Base-by-base conservation (phyloP, 306 rosid genomes). In the Gillenia trifoliata region DNA sequence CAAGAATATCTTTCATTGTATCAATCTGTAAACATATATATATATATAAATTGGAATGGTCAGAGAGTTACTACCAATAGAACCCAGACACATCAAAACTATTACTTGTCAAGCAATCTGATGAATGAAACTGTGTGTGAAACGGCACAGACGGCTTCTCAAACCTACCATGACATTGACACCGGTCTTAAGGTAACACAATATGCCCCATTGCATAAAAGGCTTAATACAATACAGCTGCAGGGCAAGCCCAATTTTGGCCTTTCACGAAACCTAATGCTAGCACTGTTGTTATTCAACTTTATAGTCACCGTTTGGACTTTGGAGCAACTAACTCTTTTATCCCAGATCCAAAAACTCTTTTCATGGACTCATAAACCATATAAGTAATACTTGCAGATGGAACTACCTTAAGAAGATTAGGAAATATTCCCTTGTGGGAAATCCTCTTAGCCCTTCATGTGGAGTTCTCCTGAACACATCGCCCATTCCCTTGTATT, bases 371-470 rank as follows among this genome's bases (percentile, higher is more conserved):
- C 79, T 90, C 98, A 65, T 90, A 92, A 81, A 90, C 94, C 87
- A 90, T 29, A 67, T 89, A 92, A 64, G 96, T 89, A 81, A 93
- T 87, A 72, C 96, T 90, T 73, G 98, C 98, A 2, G 98, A 84
- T 1, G 96, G 96, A 49, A 93, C 95, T 47, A 93, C 96, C 86
- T 93, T 90, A 75, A 93, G 94, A 70, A 93, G 62, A 83, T 87
- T 87, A 22, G 98, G 96, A 82, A 90, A 82, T 73, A 93, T 72
- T 81, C 98, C 98, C 80, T 90, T 90, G 86, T 87, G 90, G 80
- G n/a, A n/a, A 93, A 88, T 62, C 98, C 96, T 81, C 88, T 67
- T 12, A 84, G 45, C 49, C 96, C 95, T 87, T 93, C 96, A 72
- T 49, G 84, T 87, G 47, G 73, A 89, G 96, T 92, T 89, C 84